Percentiles rank a stretch among this genome's conserved stretches.
Evolutionary conservation across 306 rosid genomes (phyloP).

Genomic region (Fagus sylvatica): DNA sequence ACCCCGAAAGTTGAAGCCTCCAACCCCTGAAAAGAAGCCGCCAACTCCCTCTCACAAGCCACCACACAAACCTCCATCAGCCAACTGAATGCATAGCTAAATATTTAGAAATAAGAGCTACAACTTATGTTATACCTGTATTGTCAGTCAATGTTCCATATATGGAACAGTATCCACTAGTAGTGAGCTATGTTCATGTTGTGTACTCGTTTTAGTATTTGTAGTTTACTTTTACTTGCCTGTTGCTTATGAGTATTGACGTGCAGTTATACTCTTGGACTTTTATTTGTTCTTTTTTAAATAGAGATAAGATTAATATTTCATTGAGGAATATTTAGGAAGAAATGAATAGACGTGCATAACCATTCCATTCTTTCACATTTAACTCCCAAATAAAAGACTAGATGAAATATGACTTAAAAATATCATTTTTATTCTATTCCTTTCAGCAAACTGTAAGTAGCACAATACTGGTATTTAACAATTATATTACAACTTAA

Average conservation of each 20-base stretch:
- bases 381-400: too few species aligned
- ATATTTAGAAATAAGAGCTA: not conserved
- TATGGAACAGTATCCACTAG: not conserved
- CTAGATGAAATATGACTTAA: too few species aligned
- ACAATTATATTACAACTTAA: too few species aligned
- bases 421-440: too few species aligned
- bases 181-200: not conserved
- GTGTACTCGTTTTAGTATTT: not conserved
- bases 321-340: too few species aligned
- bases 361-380: too few species aligned
- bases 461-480: too few species aligned
- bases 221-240: too few species aligned
- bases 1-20: not conserved
- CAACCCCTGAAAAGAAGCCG: not conserved
- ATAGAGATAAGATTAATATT: too few species aligned
- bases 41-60: not conserved
- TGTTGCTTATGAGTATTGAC: not conserved
- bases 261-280: not conserved
- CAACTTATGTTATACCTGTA: not conserved
- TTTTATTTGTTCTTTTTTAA: too few species aligned
- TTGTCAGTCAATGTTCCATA: not conserved
- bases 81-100: not conserved
- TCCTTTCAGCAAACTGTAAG: too few species aligned
- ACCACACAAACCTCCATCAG: constrained; percentile 1
- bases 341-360: too few species aligned